Evolutionary conservation across 2,329 filamentous ascomycete species (phyloP).

Genomic region (Magnaporthiopsis incrustans): DNA sequence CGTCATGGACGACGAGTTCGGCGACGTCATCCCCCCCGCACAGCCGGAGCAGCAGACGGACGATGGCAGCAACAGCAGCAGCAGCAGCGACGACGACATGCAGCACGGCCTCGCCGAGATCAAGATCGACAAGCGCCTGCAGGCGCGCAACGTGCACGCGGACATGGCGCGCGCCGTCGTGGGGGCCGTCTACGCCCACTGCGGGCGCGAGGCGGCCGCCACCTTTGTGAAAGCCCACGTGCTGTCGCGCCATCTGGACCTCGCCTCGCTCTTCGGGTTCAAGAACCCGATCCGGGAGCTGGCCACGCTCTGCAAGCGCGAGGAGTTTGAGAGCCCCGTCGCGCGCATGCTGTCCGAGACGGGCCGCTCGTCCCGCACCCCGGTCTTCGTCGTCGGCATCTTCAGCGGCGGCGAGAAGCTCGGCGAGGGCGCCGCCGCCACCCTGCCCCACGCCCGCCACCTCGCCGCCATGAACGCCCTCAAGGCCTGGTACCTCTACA

Average conservation of each 20-base stretch:
- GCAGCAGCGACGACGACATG: constrained; percentile 8
- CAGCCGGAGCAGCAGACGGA: background rate
- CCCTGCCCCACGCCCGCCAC: constrained; percentile 66
- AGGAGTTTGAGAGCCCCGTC: constrained; percentile 81
- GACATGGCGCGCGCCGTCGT: constrained; percentile 77
- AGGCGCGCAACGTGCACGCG: constrained; percentile 34
- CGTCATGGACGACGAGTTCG: constrained; percentile 78
- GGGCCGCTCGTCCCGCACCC: constrained; percentile 72
- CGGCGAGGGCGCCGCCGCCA: constrained; percentile 78
- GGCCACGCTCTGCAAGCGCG: constrained; percentile 71
- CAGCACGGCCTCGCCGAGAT: background rate
- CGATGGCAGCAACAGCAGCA: background rate
- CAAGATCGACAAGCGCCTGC: constrained; percentile 15
- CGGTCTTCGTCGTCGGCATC: constrained; percentile 90
- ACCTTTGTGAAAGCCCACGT: constrained; percentile 79
- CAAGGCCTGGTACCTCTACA: constrained; percentile 96
- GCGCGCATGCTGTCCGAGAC: constrained; percentile 88
- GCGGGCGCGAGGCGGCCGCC: constrained; percentile 70
- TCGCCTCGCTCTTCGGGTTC: constrained; percentile 77
- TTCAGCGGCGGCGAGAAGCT: constrained; percentile 87
- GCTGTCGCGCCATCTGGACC: constrained; percentile 67
- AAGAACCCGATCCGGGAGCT: constrained; percentile 77
- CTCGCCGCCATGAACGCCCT: constrained; percentile 78
- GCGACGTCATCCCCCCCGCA: constrained; percentile 42
- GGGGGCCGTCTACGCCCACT: constrained; percentile 79